Evolutionary conservation across 306 rosid genomes (phyloP), one percentile per base, ranked within the genome.

Genomic region (Leucaena leucocephala): DNA sequence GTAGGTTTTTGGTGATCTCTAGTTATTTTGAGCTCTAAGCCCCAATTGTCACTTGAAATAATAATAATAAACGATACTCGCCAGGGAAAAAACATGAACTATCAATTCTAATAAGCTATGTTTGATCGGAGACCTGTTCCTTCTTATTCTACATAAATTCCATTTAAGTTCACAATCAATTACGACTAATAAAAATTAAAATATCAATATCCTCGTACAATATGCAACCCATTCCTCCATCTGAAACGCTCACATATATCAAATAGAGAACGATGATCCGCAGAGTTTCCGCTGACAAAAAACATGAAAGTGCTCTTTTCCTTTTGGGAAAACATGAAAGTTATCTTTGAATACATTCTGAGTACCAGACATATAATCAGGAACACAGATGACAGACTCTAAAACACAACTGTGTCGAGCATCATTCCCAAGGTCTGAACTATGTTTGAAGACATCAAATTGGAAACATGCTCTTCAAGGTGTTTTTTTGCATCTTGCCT

Each of bases 401-500:
- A 94, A 44, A 94, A 94, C 81, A 94, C 97, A 65, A 94, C 98
- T 0, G 98, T 89, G 77, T 94, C 97, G 2, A 94, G 97, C 98
- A 94, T 94, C 67, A 92, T 92, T 71, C 98, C 98, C 86, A 94
- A 74, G 58, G 98, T 94, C 84, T 92, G 98, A 61, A 94, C 88
- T 45, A 94, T 92, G 94, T 94, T 94, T 6, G 95, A 88, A 17
- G 98, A 94, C 98, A 92, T 94, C 87, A 94, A 84, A 81, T 92
- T 91, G 85, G 98, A 92, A 76, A 92, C 85, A 49, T 94, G 98
- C 78, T 94, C 98, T 85, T 94, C 97, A 14, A 92, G 93, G 81
- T 94, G 98, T 87, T 94, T 94, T 88, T 94, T 92, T 2, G 98
- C 97, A 80, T 94, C 98, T 81, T 92, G 94, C 75, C 94, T 87